These are phyloP conservation scores for Lodderomyces margitis DNA, from an alignment of 1,139 yeast species.

Conservation along the genomic window DNA sequence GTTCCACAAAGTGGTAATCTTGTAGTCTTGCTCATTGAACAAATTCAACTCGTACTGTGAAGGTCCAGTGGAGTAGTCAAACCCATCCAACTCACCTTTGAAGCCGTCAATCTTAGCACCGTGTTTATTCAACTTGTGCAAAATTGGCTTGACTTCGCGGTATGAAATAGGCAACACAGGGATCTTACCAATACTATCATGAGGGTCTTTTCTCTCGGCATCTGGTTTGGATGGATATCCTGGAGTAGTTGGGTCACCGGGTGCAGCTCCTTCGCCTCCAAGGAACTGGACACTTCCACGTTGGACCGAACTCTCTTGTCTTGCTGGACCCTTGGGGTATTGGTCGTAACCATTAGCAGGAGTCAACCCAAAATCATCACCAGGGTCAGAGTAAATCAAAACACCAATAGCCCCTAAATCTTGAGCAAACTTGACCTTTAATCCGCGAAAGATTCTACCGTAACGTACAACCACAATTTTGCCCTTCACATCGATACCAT, in stretches of 20 bases:
- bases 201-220: slow-evolving; percentile 42
- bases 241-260: slow-evolving; percentile 92
- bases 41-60: slow-evolving; percentile 43
- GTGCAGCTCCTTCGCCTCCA: slow-evolving; percentile 55
- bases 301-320: slow-evolving; percentile 59
- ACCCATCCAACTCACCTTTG: slow-evolving; percentile 44
- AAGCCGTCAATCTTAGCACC: slow-evolving; percentile 33
- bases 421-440: slow-evolving; percentile 49
- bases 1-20: slow-evolving; percentile 43
- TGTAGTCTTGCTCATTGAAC: slow-evolving; percentile 41
- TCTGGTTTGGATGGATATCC: slow-evolving; percentile 70
- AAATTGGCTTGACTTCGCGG: slow-evolving; percentile 47
- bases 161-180: slow-evolving; percentile 49
- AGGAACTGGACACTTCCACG: slow-evolving; percentile 82
- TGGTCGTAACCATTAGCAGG: slow-evolving; percentile 43
- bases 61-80: slow-evolving; percentile 44
- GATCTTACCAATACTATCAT: slow-evolving; percentile 41
- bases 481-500: slow-evolving; percentile 39
- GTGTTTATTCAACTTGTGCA: slow-evolving; percentile 42
- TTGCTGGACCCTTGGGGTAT: slow-evolving; percentile 47
- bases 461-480: slow-evolving; percentile 44
- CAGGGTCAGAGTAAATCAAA: slow-evolving; percentile 44
- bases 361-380: slow-evolving; percentile 43
- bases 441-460: slow-evolving; percentile 43
- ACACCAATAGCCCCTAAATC: slow-evolving; percentile 48